Conservation (phyloP, 805 yeast genomes). For the Saccharomycopsis vini region DNA sequence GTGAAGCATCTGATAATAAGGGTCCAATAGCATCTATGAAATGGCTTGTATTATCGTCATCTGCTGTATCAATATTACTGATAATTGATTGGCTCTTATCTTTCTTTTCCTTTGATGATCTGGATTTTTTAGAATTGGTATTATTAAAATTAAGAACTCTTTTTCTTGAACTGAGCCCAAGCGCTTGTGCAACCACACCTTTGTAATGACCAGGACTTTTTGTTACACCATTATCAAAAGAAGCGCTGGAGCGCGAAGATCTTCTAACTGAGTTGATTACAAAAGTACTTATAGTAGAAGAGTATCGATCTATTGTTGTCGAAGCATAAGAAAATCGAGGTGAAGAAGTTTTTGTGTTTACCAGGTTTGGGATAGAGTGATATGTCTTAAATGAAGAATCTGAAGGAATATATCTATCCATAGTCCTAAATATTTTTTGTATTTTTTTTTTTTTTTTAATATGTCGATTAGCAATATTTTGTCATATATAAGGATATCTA, state of each 20-base stretch:
- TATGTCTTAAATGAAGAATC: conserved; percentile 1
- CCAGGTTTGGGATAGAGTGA: not conserved
- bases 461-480: too few species aligned
- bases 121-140: too few species aligned
- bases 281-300: not conserved
- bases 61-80: too few species aligned
- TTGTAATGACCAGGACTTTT: conserved; percentile 25
- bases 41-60: too few species aligned
- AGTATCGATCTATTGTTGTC: not conserved
- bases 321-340: not conserved
- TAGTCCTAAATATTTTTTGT: not conserved
- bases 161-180: conserved; percentile 34
- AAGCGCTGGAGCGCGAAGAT: not conserved
- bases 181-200: conserved; percentile 40
- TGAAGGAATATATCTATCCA: conserved; percentile 10
- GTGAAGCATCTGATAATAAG: conserved; percentile 4
- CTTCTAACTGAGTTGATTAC: not conserved
- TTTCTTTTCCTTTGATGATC: not conserved
- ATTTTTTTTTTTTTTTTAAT: too few species aligned
- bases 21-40: conserved; percentile 5
- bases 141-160: conserved; percentile 32
- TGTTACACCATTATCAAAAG: too few species aligned
- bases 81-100: too few species aligned
- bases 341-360: not conserved
- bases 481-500: too few species aligned